A percentile compares a stretch with the other conserved stretches of the same genome.
Conservation (phyloP, 2,329 filamentous ascomycete species). For the Truncatella angustata region DNA sequence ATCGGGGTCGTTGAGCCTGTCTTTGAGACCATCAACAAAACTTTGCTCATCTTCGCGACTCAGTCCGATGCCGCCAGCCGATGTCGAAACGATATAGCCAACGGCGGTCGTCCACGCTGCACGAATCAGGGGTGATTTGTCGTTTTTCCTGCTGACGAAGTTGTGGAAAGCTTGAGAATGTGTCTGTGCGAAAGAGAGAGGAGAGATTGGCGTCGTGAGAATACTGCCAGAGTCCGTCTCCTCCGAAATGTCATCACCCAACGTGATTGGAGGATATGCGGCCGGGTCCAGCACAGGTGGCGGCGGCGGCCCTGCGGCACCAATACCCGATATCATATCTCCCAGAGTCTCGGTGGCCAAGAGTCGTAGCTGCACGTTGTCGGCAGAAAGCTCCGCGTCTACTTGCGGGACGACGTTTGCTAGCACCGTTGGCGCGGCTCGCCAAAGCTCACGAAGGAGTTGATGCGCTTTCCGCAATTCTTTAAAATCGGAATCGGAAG, state of each 20-base stretch:
- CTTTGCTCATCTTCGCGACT: constrained; percentile 77
- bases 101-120: constrained; percentile 82
- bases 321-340: constrained; percentile 91
- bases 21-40: constrained; percentile 71
- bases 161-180: constrained; percentile 77
- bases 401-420: constrained; percentile 93
- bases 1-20: constrained; percentile 83
- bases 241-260: constrained; percentile 55
- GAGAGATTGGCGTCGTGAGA: constrained; percentile 79
- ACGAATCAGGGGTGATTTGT: constrained; percentile 80
- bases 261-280: constrained; percentile 75
- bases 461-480: constrained; percentile 88
- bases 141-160: constrained; percentile 81
- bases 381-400: constrained; percentile 86
- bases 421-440: constrained; percentile 82
- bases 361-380: constrained; percentile 81
- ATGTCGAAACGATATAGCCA: constrained; percentile 86
- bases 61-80: constrained; percentile 84
- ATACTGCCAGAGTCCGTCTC: constrained; percentile 52
- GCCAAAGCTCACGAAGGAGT: constrained; percentile 89
- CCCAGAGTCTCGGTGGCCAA: constrained; percentile 93
- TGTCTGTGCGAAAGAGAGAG: constrained; percentile 84
- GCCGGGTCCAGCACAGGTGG: constrained; percentile 72
- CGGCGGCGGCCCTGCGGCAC: constrained; percentile 81
- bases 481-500: constrained; percentile 79